Base-by-base conservation (phyloP, 75 land plant species). In the Adiantum capillusveneris region DNA sequence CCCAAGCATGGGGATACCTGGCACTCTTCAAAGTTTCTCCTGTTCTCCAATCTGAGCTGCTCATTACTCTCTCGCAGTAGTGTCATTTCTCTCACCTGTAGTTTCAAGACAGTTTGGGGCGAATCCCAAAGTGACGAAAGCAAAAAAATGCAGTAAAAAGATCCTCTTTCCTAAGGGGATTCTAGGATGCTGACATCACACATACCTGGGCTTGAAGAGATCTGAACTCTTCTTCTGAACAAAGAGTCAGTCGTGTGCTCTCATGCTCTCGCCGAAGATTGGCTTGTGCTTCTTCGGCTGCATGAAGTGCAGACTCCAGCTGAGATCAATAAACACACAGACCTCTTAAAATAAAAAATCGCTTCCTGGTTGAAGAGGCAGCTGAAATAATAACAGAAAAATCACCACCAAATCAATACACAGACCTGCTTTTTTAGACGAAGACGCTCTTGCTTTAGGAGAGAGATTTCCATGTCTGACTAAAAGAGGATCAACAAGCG, bases 21-120 rank as follows among this genome's bases (percentile, higher is more conserved):
- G 66, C 85, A 80, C 30, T 89, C 98, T 59, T 94, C 88, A 62
- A 94, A 85, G 53, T 82, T 83, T 53, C 81, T 79, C 54, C 77
- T 73, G 68, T 85, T 94, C 62, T 94, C 98, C 46, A 81, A 90
- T 44, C 96, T 74, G 16, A 94, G 85, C 50, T 94, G 96, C 25
- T 64, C 52, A 49, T 89, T 94, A 63, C 89, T 89, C 66, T 89
- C 98, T 19, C 98, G 87, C 51, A 94, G 78, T 57, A 94, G 68
- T 61, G 76, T 86, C 48, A 79, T 68, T 53, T 89, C 90, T 44
- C 73, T 77, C 25, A 86, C 90, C 97, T 91, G 79, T 7, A 63
- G 9, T 34, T 9, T n/a, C n/a, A n/a, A n/a, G n/a, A n/a, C n/a
- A n/a, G n/a, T n/a, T n/a, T n/a, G n/a, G n/a, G n/a, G n/a, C n/a